Base-by-base conservation (phyloP, 2,329 filamentous ascomycete species). In the Fonsecaea pugnacius region DNA sequence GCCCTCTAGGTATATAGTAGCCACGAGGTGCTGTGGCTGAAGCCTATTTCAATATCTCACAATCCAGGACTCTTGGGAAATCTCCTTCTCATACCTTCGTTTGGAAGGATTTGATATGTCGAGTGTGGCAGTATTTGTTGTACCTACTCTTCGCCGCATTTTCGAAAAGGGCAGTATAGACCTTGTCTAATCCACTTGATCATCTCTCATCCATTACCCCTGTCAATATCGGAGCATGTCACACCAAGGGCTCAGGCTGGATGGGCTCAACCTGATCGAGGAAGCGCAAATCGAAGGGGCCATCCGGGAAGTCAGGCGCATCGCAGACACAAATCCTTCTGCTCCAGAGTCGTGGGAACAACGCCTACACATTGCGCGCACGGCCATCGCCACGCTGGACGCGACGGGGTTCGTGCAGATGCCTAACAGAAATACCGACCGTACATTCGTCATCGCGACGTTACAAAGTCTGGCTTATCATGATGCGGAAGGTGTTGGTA, bases 381-480 rank as follows among this genome's bases (percentile, higher is more conserved):
- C 46, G 36, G 66, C 63, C 9, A 66, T 68, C 10, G 48, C 52
- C 18, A 64, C 54, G 8, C 53, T 70, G 30, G 62, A 70, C 27
- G 27, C 38, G 1, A 63, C 62, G 12, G 62, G 61, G 4, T 63
- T 64, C 36, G 50, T 66, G 27, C 51, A 60, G 30, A 38, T 60
- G 35, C 64, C 60, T 12, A 60, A 66, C 35, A 33, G 58, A 24
- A 48, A 32, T 14, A 24, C 30, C 3, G 67, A 69, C 35, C 68
- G 61, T 9, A 58, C 54, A 27, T 63, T 61, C 33, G 60, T 70
- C 35, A 58, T 70, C 27, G 52, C 43, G 9, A 40, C 58, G 12
- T 55, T 85, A 33, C 83, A 85, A 67, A 75, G 77, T 46, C 78
- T 84, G 63, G 82, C 82, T 10, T 83, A 79, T 68, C 75, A 78